phyloP scores from a whole-genome alignment of 257 asterid species.

The Perilla frutescens region DNA sequence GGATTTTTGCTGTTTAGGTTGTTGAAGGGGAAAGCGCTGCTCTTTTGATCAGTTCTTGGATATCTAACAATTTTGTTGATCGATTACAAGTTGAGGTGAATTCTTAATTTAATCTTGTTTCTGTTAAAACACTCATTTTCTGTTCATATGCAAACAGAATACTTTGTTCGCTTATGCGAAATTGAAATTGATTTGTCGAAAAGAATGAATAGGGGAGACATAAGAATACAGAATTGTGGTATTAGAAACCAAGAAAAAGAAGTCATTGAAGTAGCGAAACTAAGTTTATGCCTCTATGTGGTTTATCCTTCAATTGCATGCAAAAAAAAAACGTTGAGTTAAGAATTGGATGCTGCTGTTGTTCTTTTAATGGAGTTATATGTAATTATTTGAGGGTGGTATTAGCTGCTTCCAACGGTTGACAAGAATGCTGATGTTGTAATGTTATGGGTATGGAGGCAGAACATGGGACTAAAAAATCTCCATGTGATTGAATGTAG shows the following conservation, averaged over 20 bases:
- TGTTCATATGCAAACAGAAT: not conserved
- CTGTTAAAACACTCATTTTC: slow-evolving; percentile 2
- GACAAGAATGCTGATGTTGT: not conserved
- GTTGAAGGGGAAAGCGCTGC: slow-evolving; percentile 93
- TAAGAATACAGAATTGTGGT: not conserved
- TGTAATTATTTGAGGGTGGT: slow-evolving; percentile 23
- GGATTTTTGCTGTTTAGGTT: slow-evolving; percentile 52
- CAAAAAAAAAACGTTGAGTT: slow-evolving; percentile 5
- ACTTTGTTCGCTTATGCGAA: not conserved
- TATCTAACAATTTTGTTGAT: slow-evolving; percentile 78
- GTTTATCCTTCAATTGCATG: slow-evolving; percentile 6
- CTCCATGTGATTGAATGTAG: slow-evolving; percentile 10
- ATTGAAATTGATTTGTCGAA: not conserved
- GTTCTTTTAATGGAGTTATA: slow-evolving; percentile 22
- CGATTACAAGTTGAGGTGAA: slow-evolving; percentile 89
- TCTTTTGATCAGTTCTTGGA: slow-evolving; percentile 86
- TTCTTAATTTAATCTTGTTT: slow-evolving; percentile 4
- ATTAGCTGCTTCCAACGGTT: slow-evolving; percentile 15
- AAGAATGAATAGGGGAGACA: not conserved
- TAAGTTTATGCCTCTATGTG: not conserved
- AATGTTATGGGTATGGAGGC: not conserved
- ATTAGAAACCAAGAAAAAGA: not conserved
- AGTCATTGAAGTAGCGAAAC: not conserved
- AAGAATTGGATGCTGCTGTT: not conserved
- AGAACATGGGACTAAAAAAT: not conserved